A percentile compares a stretch with the other conserved stretches of the same genome.
Evolutionary conservation across 2,329 filamentous ascomycete species (phyloP).

Genomic region (Trichophyton equinum): DNA sequence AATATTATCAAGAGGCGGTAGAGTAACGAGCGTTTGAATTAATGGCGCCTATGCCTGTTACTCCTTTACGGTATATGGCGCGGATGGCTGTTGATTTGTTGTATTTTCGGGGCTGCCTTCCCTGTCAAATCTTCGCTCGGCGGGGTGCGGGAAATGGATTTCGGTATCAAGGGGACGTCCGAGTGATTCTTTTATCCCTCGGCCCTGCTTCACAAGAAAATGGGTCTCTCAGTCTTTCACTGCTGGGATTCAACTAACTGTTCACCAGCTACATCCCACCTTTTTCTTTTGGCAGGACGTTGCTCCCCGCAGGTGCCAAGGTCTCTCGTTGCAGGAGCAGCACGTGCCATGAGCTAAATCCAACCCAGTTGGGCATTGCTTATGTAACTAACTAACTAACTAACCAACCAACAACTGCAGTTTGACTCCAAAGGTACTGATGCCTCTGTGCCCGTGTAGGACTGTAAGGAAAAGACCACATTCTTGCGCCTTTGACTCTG

Average conservation of each 20-base stretch:
- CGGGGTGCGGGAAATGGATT: neutral
- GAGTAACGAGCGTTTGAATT: neutral
- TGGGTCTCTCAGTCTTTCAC: neutral
- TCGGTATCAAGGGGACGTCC: too few species aligned
- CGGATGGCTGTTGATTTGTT: neutral
- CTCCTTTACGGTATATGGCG: neutral
- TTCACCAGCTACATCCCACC: neutral
- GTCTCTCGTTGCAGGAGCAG: neutral
- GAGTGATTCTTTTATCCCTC: neutral
- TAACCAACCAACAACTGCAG: neutral
- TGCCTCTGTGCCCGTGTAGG: neutral
- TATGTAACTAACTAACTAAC: neutral
- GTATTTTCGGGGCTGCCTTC: neutral
- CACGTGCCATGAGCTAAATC: slow-evolving; percentile 1
- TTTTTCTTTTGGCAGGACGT: neutral
- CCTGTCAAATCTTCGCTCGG: neutral
- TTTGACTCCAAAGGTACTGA: neutral
- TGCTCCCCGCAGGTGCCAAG: slow-evolving; percentile 2
- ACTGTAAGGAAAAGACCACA: neutral
- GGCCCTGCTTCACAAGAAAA: neutral
- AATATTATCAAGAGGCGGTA: neutral
- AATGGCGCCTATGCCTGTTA: neutral
- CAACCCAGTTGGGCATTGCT: neutral
- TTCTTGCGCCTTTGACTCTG: neutral
- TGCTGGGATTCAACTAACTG: neutral